Evolutionary conservation across 805 yeast genomes (phyloP).

Genomic region (Starmerella powellii): DNA sequence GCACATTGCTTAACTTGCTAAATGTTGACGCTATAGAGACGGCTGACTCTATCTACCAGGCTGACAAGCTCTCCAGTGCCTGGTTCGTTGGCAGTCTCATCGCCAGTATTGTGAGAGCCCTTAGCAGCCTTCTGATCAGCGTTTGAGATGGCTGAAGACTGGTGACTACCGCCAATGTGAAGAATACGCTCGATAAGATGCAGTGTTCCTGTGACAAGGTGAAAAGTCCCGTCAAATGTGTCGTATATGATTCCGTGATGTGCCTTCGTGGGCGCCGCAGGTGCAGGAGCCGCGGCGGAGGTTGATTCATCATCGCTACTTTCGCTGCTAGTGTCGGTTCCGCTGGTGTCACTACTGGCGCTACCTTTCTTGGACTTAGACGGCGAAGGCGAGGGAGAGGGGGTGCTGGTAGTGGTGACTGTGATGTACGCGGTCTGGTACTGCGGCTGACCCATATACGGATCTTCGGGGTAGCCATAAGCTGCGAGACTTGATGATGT

Average conservation of each 20-base stretch:
- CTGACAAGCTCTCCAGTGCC: slow-evolving; percentile 18
- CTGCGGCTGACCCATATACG: background rate
- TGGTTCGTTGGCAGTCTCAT: background rate
- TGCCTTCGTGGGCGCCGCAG: slow-evolving; percentile 3
- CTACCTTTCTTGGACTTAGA: background rate
- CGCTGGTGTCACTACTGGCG: background rate
- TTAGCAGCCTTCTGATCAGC: no score
- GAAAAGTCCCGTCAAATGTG: slow-evolving; percentile 7
- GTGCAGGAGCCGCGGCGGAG: background rate
- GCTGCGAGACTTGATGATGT: no score
- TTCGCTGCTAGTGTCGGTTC: slow-evolving; percentile 1
- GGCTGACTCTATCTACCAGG: slow-evolving; percentile 8
- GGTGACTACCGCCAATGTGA: slow-evolving; percentile 3
- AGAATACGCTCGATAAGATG: slow-evolving; percentile 6
- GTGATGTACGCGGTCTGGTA: slow-evolving; percentile 5
- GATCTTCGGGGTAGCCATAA: background rate
- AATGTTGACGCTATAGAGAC: background rate
- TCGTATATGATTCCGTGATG: slow-evolving; percentile 8
- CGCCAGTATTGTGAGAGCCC: no score
- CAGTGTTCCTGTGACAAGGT: slow-evolving; percentile 8
- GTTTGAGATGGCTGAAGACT: no score
- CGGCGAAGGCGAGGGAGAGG: background rate
- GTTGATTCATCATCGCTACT: slow-evolving; percentile 2
- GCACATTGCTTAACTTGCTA: background rate
- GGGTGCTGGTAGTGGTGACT: slow-evolving; percentile 4